Evolutionary conservation across 805 yeast species (phyloP), one percentile per base, ranked within the genome.

Genomic region (Cyberlindnera meyerae): DNA sequence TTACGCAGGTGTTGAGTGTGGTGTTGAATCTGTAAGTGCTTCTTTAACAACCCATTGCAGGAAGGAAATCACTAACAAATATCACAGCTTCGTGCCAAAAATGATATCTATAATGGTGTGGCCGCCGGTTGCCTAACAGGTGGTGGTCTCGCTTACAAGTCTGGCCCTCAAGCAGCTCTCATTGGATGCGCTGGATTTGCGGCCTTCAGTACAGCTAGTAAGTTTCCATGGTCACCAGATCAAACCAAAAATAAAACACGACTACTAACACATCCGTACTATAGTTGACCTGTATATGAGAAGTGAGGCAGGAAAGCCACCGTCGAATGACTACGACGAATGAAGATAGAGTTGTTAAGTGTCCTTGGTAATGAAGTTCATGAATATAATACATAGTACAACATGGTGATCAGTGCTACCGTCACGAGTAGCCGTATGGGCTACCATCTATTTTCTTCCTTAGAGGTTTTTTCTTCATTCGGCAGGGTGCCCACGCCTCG

Each of bases 151-250:
- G 95, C 97, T 2, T 73, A 84, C 49, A 86, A 83, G 56, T 77
- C 93, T 32, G 98, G 98, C 1, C 98, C 98, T 1, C 88, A 81
- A 51, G 94, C 95, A 20, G 93, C 96, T 0, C 51, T 79, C 18
- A 58, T 89, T 40, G 98, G 98, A 1, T 93, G 97, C 69, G 96
- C 94, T 18, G 98, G 97, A 8, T 93, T 93, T 66, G 97, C 97
- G 3, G 95, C 93, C 7, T 93, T 93, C 60, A 82, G 95, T 38
- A 79, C 87, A 4, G 95, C 95, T 6, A 77, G 47, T 43, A 34
- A 25, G 47, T 43, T 17, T 17, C 6, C 16, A 20, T 16, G n/a
- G n/a, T n/a, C n/a, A n/a, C n/a, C n/a, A n/a, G n/a, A n/a, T n/a
- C n/a, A n/a, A n/a, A n/a, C n/a, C n/a, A n/a, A n/a, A n/a, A n/a